phyloP scores from a whole-genome alignment of 768 basidiomycete genomes.

The Suillus spraguei region DNA sequence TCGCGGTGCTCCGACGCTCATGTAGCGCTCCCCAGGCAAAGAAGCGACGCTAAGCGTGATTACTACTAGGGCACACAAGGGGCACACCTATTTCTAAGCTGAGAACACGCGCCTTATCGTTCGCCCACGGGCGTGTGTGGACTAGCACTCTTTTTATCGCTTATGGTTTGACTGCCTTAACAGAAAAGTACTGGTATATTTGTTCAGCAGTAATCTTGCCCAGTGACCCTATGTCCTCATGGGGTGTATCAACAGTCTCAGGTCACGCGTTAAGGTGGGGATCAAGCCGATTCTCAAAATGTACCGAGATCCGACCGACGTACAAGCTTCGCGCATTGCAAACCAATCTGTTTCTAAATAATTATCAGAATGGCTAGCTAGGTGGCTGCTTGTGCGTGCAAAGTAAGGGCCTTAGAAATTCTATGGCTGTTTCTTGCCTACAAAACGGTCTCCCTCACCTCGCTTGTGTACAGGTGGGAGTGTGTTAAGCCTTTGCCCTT shows the following conservation, averaged over 20 bases:
- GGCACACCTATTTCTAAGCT: background rate
- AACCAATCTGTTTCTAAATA: background rate
- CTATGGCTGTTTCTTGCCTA: background rate
- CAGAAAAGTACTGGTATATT: background rate
- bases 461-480: no score
- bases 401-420: background rate
- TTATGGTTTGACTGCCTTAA: background rate
- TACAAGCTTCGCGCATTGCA: background rate
- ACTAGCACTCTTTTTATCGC: background rate
- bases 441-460: background rate
- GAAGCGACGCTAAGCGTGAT: background rate
- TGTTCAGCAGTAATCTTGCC: background rate
- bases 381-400: background rate
- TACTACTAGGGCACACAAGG: background rate
- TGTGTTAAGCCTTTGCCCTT: background rate
- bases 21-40: background rate
- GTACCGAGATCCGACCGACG: slow-evolving; percentile 1
- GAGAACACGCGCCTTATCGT: background rate
- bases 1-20: background rate
- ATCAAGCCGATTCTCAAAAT: background rate
- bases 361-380: background rate
- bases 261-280: background rate
- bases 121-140: background rate
- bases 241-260: background rate
- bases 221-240: background rate